A percentile compares a stretch with the other conserved stretches of the same genome.
phyloP scores from a whole-genome alignment of 2,329 filamentous ascomycete species.

The Beauveria brongniartii region DNA sequence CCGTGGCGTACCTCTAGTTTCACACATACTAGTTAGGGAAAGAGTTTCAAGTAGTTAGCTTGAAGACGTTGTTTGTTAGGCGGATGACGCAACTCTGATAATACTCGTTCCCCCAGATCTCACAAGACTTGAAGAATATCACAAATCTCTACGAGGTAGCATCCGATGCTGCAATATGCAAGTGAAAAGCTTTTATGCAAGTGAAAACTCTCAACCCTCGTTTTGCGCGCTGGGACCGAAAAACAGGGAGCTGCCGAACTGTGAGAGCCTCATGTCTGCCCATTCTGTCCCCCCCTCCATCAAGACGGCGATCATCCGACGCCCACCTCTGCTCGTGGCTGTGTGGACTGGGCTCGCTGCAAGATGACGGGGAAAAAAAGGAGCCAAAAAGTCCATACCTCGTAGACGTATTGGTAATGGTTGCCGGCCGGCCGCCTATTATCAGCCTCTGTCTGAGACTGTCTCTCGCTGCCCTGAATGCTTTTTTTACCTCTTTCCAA shows the following conservation, averaged over 20 bases:
- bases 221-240: not conserved
- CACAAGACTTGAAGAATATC: not conserved
- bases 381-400: not conserved
- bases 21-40: not conserved
- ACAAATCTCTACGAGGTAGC: not conserved
- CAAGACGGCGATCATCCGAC: not conserved
- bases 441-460: not conserved
- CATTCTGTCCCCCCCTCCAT: not conserved
- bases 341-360: not conserved
- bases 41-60: not conserved
- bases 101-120: not conserved
- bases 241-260: not conserved
- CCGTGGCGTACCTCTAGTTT: not conserved
- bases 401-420: not conserved
- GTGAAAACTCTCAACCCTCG: not conserved
- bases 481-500: not conserved
- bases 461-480: not conserved
- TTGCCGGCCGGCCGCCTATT: not conserved
- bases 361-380: not conserved
- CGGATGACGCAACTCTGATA: not conserved
- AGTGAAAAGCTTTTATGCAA: not conserved
- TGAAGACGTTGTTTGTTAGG: constrained; percentile 4
- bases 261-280: not conserved
- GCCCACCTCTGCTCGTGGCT: not conserved
- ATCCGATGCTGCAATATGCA: not conserved